Evolutionary conservation across 2,329 filamentous ascomycete genomes (phyloP), one percentile per base, ranked within the genome.

Genomic region (Drechslerella dactyloides): DNA sequence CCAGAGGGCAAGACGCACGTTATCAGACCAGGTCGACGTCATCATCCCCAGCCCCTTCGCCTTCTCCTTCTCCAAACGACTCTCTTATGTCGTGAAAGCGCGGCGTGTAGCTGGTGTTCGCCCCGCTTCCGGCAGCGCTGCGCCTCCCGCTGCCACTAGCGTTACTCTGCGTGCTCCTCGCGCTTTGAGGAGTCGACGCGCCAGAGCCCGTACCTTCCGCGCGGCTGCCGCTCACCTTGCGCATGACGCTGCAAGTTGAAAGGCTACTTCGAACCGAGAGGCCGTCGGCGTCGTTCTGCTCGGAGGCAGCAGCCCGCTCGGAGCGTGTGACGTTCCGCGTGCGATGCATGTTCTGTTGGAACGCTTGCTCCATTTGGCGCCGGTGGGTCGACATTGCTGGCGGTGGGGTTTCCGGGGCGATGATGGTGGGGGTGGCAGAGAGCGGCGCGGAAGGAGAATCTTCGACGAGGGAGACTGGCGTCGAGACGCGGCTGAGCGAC

Each of bases 21-120:
- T n/a, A 7, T 53, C n/a, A 66, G 11, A 66, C 42, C 37, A 69
- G 42, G 27, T 69, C 64, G 37, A 61, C 57, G 21, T 69, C 64
- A 5, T 60, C 64, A 1, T 59, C 55, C 1, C 50, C 65, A 0
- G 23, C 65, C 8, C n/a, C 37, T 13, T 63, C 65, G 2, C 52
- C 53, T 35, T 70, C 65, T 8, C 46, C 58, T 10, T 57, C 57
- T 42, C 46, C 52, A 15, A 35, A 52, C 24, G 30, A 24, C 2
- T 8, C 30, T 11, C 65, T 27, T 33, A 37, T 50, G 48, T 70
- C 59, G n/a, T 58, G 54, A 15, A n/a, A 37, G 10, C 65, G 51
- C 6, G 10, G 17, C 19, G 55, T 70, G 52, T 33, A 70, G 13
- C 58, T 63, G 2, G 53, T 40, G 37, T 59, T 60, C 11, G 35